Evolutionary conservation across 495 filamentous ascomycete genomes (phyloP).

Genomic region (Hamigera avellanea): DNA sequence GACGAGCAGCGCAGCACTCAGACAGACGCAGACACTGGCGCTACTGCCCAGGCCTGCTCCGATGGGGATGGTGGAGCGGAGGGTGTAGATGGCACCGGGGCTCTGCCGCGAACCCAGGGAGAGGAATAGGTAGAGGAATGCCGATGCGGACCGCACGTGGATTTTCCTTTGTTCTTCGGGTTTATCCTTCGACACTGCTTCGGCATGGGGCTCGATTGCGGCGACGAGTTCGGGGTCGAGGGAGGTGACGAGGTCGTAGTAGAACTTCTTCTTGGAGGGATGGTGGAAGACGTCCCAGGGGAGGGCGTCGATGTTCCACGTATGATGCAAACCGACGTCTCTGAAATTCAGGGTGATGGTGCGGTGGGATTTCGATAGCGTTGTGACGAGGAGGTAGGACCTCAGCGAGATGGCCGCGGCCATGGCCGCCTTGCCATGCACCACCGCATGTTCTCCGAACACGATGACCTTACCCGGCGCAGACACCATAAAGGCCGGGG

Average conservation of each 20-base stretch:
- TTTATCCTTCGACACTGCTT: conserved; percentile 50
- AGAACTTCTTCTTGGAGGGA: conserved; percentile 79
- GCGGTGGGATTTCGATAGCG: conserved; percentile 72
- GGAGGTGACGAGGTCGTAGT: conserved; percentile 76
- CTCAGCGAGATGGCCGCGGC: conserved; percentile 88
- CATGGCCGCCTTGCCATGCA: conserved; percentile 91
- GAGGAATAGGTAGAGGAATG: conserved; percentile 88
- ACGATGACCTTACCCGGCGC: conserved; percentile 97
- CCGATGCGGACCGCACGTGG: conserved; percentile 64
- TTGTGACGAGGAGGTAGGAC: conserved; percentile 89
- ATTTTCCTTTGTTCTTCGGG: conserved; percentile 60
- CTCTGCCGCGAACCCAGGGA: conserved; percentile 71
- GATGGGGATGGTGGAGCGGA: conserved; percentile 89
- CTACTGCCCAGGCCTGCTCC: conserved; percentile 87
- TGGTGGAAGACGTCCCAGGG: conserved; percentile 75
- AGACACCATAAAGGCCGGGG: conserved; percentile 93
- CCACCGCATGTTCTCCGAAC: conserved; percentile 92
- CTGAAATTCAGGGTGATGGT: conserved; percentile 79
- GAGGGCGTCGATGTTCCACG: conserved; percentile 81
- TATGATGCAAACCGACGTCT: conserved; percentile 75
- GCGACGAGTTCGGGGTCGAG: conserved; percentile 72
- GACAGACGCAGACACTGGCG: conserved; percentile 81
- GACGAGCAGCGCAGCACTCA: conserved; percentile 74
- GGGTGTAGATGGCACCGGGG: conserved; percentile 72
- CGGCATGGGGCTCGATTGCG: conserved; percentile 65